Percentiles rank a stretch among this genome's conserved stretches.
phyloP scores from a whole-genome alignment of 345 rosid species.

The Leavenworthia alabamica region DNA sequence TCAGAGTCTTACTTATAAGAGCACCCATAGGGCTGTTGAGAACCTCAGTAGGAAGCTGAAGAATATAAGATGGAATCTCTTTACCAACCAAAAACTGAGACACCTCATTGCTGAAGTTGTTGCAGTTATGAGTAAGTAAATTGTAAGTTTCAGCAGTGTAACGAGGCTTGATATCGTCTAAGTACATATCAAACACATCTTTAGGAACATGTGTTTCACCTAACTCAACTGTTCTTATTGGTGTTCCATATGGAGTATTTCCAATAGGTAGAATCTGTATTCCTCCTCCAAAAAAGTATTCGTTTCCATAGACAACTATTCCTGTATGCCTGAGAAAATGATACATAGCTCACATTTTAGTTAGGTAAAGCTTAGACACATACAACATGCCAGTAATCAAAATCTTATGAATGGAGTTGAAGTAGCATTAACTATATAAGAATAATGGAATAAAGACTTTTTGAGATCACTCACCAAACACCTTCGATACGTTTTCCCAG shows the following conservation, averaged over 20 bases:
- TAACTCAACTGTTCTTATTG: slow-evolving; percentile 58
- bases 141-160: slow-evolving; percentile 80
- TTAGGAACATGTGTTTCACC: slow-evolving; percentile 80
- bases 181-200: slow-evolving; percentile 78
- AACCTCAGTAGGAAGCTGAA: slow-evolving; percentile 82
- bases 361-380: not conserved
- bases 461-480: slow-evolving; percentile 68
- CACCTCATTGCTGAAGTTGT: slow-evolving; percentile 88
- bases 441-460: too few relatives aligned
- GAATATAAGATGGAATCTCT: slow-evolving; percentile 74
- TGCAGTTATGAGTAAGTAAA: slow-evolving; percentile 80
- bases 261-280: slow-evolving; percentile 65
- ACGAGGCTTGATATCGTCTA: slow-evolving; percentile 78
- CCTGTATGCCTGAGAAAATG: slow-evolving; percentile 77
- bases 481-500: slow-evolving; percentile 86
- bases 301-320: slow-evolving; percentile 68
- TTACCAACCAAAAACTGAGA: slow-evolving; percentile 83
- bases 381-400: too few relatives aligned
- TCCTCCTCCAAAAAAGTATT: slow-evolving; percentile 88
- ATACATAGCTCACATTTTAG: not conserved
- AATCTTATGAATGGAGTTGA: not conserved
- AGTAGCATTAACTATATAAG: not conserved
- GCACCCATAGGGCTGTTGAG: slow-evolving; percentile 94
- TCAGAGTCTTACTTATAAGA: slow-evolving; percentile 55
- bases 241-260: slow-evolving; percentile 69